Percentiles rank a stretch among this genome's conserved stretches.
phyloP scores from a whole-genome alignment of 345 rosid genomes.

The Eucalyptus lansdowneana region DNA sequence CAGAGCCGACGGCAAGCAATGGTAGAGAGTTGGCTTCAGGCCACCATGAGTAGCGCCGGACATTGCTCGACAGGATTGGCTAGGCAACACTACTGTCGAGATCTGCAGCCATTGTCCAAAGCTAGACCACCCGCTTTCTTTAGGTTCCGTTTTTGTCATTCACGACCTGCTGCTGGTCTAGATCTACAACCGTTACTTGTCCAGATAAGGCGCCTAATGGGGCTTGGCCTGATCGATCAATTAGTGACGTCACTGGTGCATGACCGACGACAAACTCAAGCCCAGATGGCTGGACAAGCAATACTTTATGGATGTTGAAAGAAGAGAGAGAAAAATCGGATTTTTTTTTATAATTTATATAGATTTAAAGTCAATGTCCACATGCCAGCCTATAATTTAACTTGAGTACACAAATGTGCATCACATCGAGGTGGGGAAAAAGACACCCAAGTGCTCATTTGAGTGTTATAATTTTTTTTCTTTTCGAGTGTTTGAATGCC shows the following conservation, averaged over 20 bases:
- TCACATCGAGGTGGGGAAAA: background rate
- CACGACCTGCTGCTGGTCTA: background rate
- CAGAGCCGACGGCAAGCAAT: too few relatives aligned
- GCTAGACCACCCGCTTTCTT: background rate
- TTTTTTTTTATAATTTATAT: background rate
- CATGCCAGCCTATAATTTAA: background rate
- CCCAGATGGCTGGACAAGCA: background rate
- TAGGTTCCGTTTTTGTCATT: background rate
- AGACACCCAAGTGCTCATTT: background rate
- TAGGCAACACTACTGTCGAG: background rate
- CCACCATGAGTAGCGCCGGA: background rate
- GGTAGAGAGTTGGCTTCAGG: background rate
- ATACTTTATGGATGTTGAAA: background rate
- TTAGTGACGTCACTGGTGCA: background rate
- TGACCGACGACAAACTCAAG: background rate
- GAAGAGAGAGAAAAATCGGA: background rate
- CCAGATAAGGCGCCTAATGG: background rate
- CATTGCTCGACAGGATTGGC: background rate
- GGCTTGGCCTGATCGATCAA: background rate
- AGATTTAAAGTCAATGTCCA: background rate
- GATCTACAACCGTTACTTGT: background rate
- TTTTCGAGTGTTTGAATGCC: rapidly evolving
- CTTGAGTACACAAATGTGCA: background rate
- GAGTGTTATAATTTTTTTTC: too few relatives aligned
- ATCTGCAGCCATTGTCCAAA: background rate